Evolutionary conservation across 2,329 filamentous ascomycete genomes (phyloP).

Genomic region (Chaetomium sp.): DNA sequence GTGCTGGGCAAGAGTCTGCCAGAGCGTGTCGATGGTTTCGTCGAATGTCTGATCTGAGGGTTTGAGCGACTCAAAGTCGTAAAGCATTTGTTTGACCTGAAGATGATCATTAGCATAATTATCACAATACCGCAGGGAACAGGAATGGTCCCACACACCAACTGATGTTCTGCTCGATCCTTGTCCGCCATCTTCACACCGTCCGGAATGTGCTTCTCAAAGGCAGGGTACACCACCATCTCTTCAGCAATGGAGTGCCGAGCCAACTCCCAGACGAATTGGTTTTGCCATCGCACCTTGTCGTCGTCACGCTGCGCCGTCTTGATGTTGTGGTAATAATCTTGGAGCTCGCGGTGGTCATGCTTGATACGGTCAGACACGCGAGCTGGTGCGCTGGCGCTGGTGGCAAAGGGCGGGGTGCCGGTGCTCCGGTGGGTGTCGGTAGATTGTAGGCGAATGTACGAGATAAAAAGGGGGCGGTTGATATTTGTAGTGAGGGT

Average conservation of each 20-base stretch:
- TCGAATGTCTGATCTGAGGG: slow-evolving; percentile 36
- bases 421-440: not conserved
- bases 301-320: slow-evolving; percentile 31
- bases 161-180: slow-evolving; percentile 42
- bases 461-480: not conserved
- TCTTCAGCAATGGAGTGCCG: slow-evolving; percentile 44
- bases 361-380: slow-evolving; percentile 32
- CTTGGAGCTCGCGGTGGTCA: slow-evolving; percentile 30
- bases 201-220: slow-evolving; percentile 41
- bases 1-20: slow-evolving; percentile 38
- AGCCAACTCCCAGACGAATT: slow-evolving; percentile 43
- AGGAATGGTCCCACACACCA: slow-evolving; percentile 21
- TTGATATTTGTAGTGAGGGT: not conserved
- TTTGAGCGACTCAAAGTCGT: slow-evolving; percentile 42
- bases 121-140: too few species aligned
- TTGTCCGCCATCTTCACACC: slow-evolving; percentile 40
- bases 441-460: slow-evolving; percentile 6
- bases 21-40: slow-evolving; percentile 25
- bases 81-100: slow-evolving; percentile 46
- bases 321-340: slow-evolving; percentile 38
- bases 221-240: slow-evolving; percentile 46
- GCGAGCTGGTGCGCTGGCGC: slow-evolving; percentile 1
- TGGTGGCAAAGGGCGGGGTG: not conserved
- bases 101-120: not conserved
- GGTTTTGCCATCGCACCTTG: slow-evolving; percentile 37